Evolutionary conservation across 768 basidiomycete genomes (phyloP).

Genomic region (Coprinopsis marcescibilis): DNA sequence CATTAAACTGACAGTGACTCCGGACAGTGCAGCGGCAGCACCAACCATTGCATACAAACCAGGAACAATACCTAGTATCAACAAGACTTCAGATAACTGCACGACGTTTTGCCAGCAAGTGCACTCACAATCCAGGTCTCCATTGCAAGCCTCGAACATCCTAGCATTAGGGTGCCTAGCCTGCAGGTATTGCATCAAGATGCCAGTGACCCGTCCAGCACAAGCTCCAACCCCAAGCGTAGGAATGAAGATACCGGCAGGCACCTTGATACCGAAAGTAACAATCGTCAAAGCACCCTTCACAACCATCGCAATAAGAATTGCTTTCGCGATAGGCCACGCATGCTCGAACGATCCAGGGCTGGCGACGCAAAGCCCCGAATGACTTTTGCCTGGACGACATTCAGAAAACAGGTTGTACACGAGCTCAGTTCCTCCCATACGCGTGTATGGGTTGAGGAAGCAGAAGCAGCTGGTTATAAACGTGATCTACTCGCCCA

Average conservation of each 20-base stretch:
- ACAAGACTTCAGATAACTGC: neutral
- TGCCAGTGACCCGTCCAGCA: constrained; percentile 82
- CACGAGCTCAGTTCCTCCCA: constrained; percentile 94
- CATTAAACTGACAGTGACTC: constrained; percentile 73
- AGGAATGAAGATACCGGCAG: constrained; percentile 96
- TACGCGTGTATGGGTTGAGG: constrained; percentile 83
- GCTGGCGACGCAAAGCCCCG: constrained; percentile 66
- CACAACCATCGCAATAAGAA: constrained; percentile 74
- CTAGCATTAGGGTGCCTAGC: constrained; percentile 50
- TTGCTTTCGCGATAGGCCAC: constrained; percentile 55
- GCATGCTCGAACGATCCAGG: constrained; percentile 50
- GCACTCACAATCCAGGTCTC: constrained; percentile 55
- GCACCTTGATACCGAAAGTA: constrained; percentile 89
- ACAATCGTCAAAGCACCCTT: constrained; percentile 78
- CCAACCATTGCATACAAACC: constrained; percentile 96
- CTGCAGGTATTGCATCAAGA: constrained; percentile 73
- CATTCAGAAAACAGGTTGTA: constrained; percentile 92
- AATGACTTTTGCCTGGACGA: constrained; percentile 48
- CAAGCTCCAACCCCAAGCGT: constrained; percentile 93
- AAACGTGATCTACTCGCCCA: constrained; percentile 55
- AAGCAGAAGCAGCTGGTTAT: constrained; percentile 77
- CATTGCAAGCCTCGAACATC: constrained; percentile 63
- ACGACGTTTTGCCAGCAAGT: neutral
- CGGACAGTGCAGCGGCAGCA: constrained; percentile 88
- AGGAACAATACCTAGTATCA: constrained; percentile 56